Percentiles rank a stretch among this genome's conserved stretches.
Evolutionary conservation across 192 early-diverging fungal species (phyloP).

Genomic region (Entomortierella lignicola): DNA sequence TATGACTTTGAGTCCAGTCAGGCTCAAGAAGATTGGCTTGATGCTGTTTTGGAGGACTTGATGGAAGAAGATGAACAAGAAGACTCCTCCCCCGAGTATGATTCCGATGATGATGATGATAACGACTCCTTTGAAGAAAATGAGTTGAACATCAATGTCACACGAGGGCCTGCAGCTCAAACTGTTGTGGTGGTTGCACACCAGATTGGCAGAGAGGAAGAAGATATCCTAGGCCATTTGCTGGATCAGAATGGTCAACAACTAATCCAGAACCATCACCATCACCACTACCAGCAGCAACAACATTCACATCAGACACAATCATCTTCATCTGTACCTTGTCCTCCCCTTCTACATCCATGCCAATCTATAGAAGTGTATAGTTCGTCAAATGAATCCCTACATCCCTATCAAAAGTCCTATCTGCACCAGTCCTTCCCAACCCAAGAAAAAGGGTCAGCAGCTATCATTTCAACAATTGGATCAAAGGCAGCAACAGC

Average conservation of each 20-base stretch:
- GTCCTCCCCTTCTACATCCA: neutral
- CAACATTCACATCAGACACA: slow-evolving; percentile 2
- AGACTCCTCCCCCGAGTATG: slow-evolving; percentile 13
- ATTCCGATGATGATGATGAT: slow-evolving; percentile 15
- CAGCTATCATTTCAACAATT: neutral
- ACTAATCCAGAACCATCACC: neutral
- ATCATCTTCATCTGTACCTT: neutral
- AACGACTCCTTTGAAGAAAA: slow-evolving; percentile 8
- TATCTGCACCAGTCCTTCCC: slow-evolving; percentile 17
- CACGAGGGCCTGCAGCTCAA: neutral
- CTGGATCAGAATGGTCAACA: neutral
- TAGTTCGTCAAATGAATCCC: neutral
- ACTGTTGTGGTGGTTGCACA: neutral
- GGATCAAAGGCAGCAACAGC: neutral
- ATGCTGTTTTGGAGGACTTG: slow-evolving; percentile 42
- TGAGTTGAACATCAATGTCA: neutral
- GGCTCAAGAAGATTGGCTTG: slow-evolving; percentile 47
- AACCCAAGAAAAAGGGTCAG: slow-evolving; percentile 24
- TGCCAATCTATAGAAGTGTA: slow-evolving; percentile 10
- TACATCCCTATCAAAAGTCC: slow-evolving; percentile 15
- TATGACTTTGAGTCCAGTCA: slow-evolving; percentile 27
- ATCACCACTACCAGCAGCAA: slow-evolving; percentile 9
- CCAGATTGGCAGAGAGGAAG: neutral
- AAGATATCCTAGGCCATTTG: neutral
- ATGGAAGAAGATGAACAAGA: slow-evolving; percentile 43